Evolutionary conservation across 2,329 filamentous ascomycete genomes (phyloP).

Genomic region (Paecilomyces niveus): DNA sequence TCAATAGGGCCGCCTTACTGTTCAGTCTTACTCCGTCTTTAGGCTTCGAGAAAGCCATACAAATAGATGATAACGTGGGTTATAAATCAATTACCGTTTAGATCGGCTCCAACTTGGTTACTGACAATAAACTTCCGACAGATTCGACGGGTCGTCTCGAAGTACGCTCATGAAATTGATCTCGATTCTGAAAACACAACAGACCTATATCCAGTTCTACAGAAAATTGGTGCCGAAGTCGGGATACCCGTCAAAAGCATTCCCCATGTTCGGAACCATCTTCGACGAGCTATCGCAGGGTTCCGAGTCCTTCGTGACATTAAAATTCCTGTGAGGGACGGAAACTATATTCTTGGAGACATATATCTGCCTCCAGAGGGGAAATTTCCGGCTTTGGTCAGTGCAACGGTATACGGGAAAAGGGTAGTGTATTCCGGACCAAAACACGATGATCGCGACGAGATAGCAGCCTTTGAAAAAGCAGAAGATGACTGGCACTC

Average conservation of each 20-base stretch:
- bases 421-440: not conserved
- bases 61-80: not conserved
- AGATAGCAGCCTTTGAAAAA: not conserved
- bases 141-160: not conserved
- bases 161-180: not conserved
- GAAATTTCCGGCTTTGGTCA: not conserved
- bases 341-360: not conserved
- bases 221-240: not conserved
- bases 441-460: not conserved
- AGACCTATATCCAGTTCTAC: not conserved
- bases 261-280: not conserved
- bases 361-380: not conserved
- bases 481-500: conserved; percentile 1
- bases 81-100: not conserved
- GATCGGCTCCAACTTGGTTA: not conserved
- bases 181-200: not conserved
- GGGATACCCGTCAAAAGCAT: not conserved
- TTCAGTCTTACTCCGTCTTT: not conserved
- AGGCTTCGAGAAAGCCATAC: not conserved
- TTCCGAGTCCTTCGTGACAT: not conserved
- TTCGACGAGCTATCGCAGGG: not conserved
- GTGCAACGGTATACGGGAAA: not conserved
- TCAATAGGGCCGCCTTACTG: not conserved
- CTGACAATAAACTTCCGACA: not conserved
- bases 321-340: not conserved